Evolutionary conservation across 23 red algal genomes (phyloP), one percentile per base, ranked within the genome.

Genomic region (Cyanidiococcus yangmingshanensis): DNA sequence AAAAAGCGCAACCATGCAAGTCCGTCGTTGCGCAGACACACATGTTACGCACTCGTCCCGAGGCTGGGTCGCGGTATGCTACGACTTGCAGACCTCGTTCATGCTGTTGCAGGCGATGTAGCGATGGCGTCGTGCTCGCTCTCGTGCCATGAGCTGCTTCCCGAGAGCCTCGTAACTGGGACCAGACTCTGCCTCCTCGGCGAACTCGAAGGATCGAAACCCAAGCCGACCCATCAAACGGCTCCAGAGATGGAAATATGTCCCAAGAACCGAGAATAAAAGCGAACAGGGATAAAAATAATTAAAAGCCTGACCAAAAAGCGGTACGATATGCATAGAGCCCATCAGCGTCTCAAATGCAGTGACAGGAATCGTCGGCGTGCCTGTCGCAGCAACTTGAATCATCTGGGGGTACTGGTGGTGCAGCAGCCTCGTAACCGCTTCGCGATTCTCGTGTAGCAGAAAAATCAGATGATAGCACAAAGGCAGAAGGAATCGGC

Each of bases 401-500:
- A 25, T 35, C 7, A 80, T 2, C 34, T 58, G 32, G 7, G 36
- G 39, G 41, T 67, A 58, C 25, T 71, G 37, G 32, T 81, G 40
- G 15, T 35, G 37, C 37, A 71, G 68, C 40, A 81, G 50, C n/a
- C 59, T 40, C 38, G 41, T 38, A 35, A 81, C 78, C 1, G 78
- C 78, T 59, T 71, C 59, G 12, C 39, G 1, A 31, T 67, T 81
- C 68, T 81, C 78, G 68, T 81, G 78, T 2, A 81, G 1, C 2
- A 81, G 0, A 1, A 71, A 71, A 24, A 81, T 40, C 38, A 81
- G 68, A 32, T 81, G 54, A 41, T 81, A 81, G 59, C 78, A 81
- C 2, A 81, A 32, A 0, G 78, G 78, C 0, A 57, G 37, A 0
- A 71, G 40, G 38, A 81, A 81, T 12, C 78, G 78, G 67, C 78